phyloP scores from a whole-genome alignment of 108 stramenopile genomes.

The Asterionellopsis glacialis region DNA sequence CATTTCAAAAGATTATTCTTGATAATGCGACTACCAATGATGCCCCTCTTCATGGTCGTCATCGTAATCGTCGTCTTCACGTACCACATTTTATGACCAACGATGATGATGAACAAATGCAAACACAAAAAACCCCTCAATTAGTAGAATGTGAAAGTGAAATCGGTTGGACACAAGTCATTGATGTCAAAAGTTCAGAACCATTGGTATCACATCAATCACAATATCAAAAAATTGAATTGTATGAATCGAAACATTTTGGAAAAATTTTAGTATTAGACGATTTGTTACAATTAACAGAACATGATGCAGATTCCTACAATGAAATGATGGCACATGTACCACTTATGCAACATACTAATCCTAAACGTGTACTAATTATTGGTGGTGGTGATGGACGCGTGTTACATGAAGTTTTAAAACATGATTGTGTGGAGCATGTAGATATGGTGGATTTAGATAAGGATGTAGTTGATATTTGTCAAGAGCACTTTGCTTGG shows the following conservation, averaged over 20 bases:
- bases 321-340: slow-evolving; percentile 88
- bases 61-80: not conserved
- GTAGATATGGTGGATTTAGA: slow-evolving; percentile 83
- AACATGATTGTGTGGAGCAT: slow-evolving; percentile 37
- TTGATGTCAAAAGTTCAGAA: not conserved
- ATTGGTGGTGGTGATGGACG: slow-evolving; percentile 81
- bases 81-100: not conserved
- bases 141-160: not conserved
- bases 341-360: slow-evolving; percentile 66
- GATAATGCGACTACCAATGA: not conserved
- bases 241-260: slow-evolving; percentile 55
- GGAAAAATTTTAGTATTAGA: slow-evolving; percentile 70
- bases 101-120: no score
- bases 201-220: slow-evolving; percentile 41
- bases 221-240: slow-evolving; percentile 60
- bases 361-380: slow-evolving; percentile 50
- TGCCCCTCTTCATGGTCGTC: not conserved
- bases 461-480: slow-evolving; percentile 58
- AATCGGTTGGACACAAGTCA: not conserved
- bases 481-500: slow-evolving; percentile 59
- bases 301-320: slow-evolving; percentile 73
- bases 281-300: slow-evolving; percentile 66
- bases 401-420: slow-evolving; percentile 43
- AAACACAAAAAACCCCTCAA: no score
- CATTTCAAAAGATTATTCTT: not conserved